Evolutionary conservation across 371 early-diverging fungal species (phyloP), one percentile per base, ranked within the genome.

Genomic region (Astathelohania contejeani): DNA sequence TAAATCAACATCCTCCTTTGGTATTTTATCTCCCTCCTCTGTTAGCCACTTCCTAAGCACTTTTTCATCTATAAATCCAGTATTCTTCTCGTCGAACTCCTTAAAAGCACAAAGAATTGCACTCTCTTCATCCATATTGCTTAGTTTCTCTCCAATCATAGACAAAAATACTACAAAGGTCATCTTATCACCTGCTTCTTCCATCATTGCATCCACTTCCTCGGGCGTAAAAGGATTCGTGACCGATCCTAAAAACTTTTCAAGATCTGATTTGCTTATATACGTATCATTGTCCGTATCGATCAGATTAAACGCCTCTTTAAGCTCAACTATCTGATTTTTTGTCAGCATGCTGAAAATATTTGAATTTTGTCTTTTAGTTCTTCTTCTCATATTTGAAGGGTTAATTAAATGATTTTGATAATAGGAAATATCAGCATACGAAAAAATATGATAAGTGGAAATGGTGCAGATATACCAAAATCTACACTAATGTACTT

Each of bases 311-410:
- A 93, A 93, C 24, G 87, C 87, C 65, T 90, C 88, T 68, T 86
- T 85, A 70, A 90, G 84, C 66, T 87, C 86, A 54, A 79, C 82
- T 44, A 93, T 87, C 72, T 93, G 91, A 52, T 83, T 81, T 57
- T 90, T 86, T 66, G 90, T 90, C 73, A 97, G 89, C 80, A 90
- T 89, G 42, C 87, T 86, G 76, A 97, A 97, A 22, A 94, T 90
- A 71, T 95, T 97, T 20, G 90, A 88, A 78, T 86, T 90, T 67
- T 92, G 88, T 51, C 92, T 82, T 52, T 79, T 81, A 49, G 84
- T 81, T 38, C 87, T 78, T 77, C 83, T 84, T 77, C 32, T 32
- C n/a, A n/a, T n/a, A n/a, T n/a, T n/a, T n/a, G n/a, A n/a, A n/a
- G n/a, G n/a, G n/a, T n/a, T n/a, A n/a, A n/a, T n/a, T n/a, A n/a